phyloP scores from a whole-genome alignment of 2,329 filamentous ascomycete species.

The Calonectria pauciramosa region DNA sequence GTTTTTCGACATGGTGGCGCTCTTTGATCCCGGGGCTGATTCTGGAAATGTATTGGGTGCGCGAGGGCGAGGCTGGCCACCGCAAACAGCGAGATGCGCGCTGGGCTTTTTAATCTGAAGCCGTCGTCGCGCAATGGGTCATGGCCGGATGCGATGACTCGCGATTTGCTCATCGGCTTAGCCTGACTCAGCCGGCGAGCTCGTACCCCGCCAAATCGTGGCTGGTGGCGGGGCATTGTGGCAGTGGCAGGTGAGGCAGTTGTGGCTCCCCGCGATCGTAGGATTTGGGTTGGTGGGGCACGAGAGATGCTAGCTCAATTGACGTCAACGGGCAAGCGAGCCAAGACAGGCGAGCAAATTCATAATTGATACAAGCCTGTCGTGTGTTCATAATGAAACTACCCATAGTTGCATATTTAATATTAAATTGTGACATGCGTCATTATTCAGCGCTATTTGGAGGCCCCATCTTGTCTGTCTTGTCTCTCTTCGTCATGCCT shows the following conservation, averaged over 20 bases:
- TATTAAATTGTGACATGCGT: not conserved
- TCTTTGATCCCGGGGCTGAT: not conserved
- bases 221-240: not conserved
- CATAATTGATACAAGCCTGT: not conserved
- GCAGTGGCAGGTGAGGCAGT: not conserved
- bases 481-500: no score
- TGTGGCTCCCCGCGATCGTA: not conserved
- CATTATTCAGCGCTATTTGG: not conserved
- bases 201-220: constrained; percentile 5
- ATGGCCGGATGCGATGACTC: constrained; percentile 25
- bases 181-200: constrained; percentile 16
- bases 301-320: not conserved
- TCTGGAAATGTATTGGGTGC: not conserved
- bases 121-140: constrained; percentile 31
- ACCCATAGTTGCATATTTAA: not conserved
- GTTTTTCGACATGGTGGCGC: constrained; percentile 53
- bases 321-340: not conserved
- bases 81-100: constrained; percentile 27
- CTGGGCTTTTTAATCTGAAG: constrained; percentile 14
- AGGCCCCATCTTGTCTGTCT: not conserved
- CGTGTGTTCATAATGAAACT: not conserved
- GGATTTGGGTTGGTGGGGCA: not conserved
- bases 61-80: not conserved
- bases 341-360: not conserved
- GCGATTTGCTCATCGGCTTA: not conserved